These are phyloP conservation scores for Phytophthora boehmeriae DNA, from an alignment of 352 stramenopile species.

Conservation along the genomic window DNA sequence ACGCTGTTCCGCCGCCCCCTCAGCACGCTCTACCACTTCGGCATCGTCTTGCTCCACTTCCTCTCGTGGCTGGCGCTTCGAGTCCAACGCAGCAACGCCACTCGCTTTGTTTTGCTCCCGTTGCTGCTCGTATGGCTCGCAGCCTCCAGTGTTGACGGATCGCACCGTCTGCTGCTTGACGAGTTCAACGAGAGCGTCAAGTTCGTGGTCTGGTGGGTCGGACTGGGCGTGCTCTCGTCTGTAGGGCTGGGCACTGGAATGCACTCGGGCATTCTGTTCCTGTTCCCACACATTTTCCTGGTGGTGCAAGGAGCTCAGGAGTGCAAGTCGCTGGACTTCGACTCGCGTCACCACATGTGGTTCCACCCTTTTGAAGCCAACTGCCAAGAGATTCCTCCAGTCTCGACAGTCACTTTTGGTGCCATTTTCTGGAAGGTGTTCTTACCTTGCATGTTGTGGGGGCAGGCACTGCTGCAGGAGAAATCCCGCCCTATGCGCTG, in stretches of 20 bases:
- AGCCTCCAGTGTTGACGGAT: constrained; percentile 69
- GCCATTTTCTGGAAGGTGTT: constrained; percentile 93
- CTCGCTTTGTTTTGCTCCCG: constrained; percentile 80
- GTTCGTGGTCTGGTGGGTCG: constrained; percentile 94
- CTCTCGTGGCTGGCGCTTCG: constrained; percentile 70
- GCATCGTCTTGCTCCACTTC: constrained; percentile 78
- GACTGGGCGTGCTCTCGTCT: constrained; percentile 92
- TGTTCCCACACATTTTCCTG: constrained; percentile 96
- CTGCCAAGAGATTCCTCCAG: constrained; percentile 50
- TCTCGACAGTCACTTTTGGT: constrained; percentile 73
- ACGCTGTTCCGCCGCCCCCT: constrained; percentile 84
- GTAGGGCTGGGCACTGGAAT: constrained; percentile 95
- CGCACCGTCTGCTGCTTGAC: constrained; percentile 77
- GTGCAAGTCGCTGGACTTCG: constrained; percentile 89
- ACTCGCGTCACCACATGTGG: constrained; percentile 91
- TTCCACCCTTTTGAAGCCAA: constrained; percentile 85
- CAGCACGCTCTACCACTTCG: constrained; percentile 81
- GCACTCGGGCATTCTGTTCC: constrained; percentile 94
- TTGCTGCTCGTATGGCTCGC: constrained; percentile 69
- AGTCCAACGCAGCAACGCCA: constrained; percentile 70
- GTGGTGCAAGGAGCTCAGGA: constrained; percentile 89
- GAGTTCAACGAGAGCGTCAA: constrained; percentile 85
- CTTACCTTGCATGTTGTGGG: constrained; percentile 91
- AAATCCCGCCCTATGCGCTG: constrained; percentile 95
- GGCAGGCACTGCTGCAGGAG: constrained; percentile 92